Evolutionary conservation across 805 yeast species (phyloP).

Genomic region (Candida hungchunana): DNA sequence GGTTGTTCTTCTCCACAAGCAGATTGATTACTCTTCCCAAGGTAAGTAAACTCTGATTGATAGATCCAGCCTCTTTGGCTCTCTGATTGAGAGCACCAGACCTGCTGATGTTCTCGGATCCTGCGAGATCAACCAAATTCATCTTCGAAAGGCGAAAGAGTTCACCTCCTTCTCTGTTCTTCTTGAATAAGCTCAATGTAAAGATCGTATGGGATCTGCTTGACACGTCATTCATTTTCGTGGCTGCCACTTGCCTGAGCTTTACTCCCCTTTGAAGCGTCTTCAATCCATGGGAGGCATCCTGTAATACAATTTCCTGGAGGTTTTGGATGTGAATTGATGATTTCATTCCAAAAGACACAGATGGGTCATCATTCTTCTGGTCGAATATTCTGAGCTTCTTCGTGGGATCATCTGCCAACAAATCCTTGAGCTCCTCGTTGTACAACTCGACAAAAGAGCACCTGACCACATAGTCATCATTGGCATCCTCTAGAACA

Average conservation of each 20-base stretch:
- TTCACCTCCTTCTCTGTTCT: constrained; percentile 39
- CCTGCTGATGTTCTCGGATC: constrained; percentile 83
- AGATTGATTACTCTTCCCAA: constrained; percentile 86
- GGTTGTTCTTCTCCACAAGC: constrained; percentile 51
- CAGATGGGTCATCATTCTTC: constrained; percentile 12
- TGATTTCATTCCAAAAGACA: constrained; percentile 15
- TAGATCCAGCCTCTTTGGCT: constrained; percentile 91
- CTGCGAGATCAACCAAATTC: constrained; percentile 91
- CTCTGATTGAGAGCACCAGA: constrained; percentile 86
- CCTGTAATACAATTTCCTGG: constrained; percentile 53
- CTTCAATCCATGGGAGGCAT: constrained; percentile 52
- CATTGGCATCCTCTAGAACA: constrained; percentile 35
- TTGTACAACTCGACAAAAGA: constrained; percentile 85
- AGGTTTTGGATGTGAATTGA: constrained; percentile 57
- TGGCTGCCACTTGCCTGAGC: constrained; percentile 62
- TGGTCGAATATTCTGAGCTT: constrained; percentile 50
- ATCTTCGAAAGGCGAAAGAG: constrained; percentile 59
- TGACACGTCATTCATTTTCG: constrained; percentile 69
- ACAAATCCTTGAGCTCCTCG: constrained; percentile 75
- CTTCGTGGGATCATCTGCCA: constrained; percentile 42
- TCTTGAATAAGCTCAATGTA: constrained; percentile 54
- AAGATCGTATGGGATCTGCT: constrained; percentile 78
- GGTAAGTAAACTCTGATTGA: constrained; percentile 82
- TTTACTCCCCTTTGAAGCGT: constrained; percentile 53
- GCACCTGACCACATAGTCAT: constrained; percentile 65